Evolutionary conservation across 768 basidiomycete species (phyloP).

Genomic region (Boletus reticulatus): DNA sequence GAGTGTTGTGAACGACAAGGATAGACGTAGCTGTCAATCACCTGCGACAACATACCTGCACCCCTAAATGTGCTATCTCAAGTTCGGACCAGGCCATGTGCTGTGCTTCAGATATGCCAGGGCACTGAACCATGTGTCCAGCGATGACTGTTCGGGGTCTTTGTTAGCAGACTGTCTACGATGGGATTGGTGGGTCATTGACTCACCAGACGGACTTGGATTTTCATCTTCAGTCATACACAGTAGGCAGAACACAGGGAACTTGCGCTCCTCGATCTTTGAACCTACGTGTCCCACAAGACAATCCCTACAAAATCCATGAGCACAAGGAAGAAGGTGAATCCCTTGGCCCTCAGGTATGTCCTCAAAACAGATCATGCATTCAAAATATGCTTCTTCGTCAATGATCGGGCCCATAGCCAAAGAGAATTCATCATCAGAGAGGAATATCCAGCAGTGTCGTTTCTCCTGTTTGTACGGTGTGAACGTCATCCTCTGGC

Average conservation of each 20-base stretch:
- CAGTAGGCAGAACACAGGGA: conserved; percentile 59
- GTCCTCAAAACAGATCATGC: conserved; percentile 57
- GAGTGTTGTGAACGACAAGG: background rate
- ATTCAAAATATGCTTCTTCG: conserved; percentile 38
- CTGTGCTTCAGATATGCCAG: conserved; percentile 44
- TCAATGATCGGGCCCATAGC: background rate
- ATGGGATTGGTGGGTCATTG: background rate
- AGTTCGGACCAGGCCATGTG: conserved; percentile 43
- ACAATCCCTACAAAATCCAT: conserved; percentile 55
- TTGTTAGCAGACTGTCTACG: background rate
- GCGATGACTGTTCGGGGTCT: conserved; percentile 34
- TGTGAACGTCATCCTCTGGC: too few species aligned
- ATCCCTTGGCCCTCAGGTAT: conserved; percentile 39
- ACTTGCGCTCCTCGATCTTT: conserved; percentile 49
- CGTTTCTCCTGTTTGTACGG: conserved; percentile 24
- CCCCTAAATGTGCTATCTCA: conserved; percentile 41
- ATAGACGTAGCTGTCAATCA: conserved; percentile 14
- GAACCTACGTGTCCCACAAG: conserved; percentile 39
- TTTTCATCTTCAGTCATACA: conserved; percentile 41
- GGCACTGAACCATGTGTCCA: conserved; percentile 33
- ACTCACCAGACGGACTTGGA: conserved; percentile 33
- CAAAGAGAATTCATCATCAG: conserved; percentile 7
- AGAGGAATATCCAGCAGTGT: conserved; percentile 26
- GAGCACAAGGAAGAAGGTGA: conserved; percentile 42
- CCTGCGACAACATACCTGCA: conserved; percentile 49